Conservation (phyloP, 805 yeast genomes). For the Wickerhamomyces silvicola region DNA sequence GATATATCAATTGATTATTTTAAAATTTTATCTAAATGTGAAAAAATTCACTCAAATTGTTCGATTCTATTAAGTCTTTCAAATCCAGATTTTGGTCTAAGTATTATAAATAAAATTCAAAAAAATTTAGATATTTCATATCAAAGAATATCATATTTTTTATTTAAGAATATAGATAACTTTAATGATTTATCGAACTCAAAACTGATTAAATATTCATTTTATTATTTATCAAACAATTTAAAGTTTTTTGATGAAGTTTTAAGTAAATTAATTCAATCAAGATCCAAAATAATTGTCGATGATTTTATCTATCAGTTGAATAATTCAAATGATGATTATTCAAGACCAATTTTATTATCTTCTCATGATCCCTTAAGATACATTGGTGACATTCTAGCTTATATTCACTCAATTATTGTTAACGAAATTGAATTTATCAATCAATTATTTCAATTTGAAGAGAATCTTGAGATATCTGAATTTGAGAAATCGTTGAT, state of each 20-base stretch:
- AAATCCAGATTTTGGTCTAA: slow-evolving; percentile 57
- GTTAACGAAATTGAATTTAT: slow-evolving; percentile 84
- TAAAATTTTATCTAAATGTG: slow-evolving; percentile 50
- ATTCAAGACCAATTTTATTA: slow-evolving; percentile 46
- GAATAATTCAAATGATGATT: slow-evolving; percentile 22
- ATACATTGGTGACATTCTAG: slow-evolving; percentile 80
- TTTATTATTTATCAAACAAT: slow-evolving; percentile 32
- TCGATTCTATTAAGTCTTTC: slow-evolving; percentile 65
- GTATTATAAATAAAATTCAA: slow-evolving; percentile 55
- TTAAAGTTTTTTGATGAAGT: slow-evolving; percentile 51
- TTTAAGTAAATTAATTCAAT: slow-evolving; percentile 54
- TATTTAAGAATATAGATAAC: slow-evolving; percentile 25
- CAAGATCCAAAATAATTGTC: slow-evolving; percentile 56
- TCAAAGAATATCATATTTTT: slow-evolving; percentile 43
- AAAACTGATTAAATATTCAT: slow-evolving; percentile 25
- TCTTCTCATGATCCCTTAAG: slow-evolving; percentile 77
- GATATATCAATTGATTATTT: slow-evolving; percentile 49
- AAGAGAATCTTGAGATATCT: slow-evolving; percentile 20
- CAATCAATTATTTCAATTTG: slow-evolving; percentile 48
- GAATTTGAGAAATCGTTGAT: slow-evolving; percentile 27
- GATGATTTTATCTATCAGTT: slow-evolving; percentile 65
- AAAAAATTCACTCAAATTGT: slow-evolving; percentile 59
- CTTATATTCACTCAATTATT: slow-evolving; percentile 78
- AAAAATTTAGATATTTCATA: slow-evolving; percentile 45
- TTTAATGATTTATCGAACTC: slow-evolving; percentile 13